Conservation (phyloP, 1,139 yeast species). For the Debaryomycetaceae sp. region DNA sequence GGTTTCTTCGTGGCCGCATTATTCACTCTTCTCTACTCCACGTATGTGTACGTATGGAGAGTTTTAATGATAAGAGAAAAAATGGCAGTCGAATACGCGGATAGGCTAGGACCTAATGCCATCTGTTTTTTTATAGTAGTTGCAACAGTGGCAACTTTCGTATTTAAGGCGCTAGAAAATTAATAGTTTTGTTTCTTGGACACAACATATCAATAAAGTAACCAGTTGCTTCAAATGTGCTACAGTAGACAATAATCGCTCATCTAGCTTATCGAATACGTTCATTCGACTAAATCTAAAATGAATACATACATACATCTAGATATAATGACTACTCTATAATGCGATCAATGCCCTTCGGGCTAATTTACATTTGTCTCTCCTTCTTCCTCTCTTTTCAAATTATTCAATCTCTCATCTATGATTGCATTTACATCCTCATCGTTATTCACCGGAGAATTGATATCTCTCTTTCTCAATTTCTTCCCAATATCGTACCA, state of each 20-base stretch:
- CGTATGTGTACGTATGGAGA: conserved; percentile 75
- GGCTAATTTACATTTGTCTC: not conserved
- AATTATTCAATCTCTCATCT: conserved; percentile 44
- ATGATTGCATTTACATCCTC: conserved; percentile 62
- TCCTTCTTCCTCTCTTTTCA: conserved; percentile 8
- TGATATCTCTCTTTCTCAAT: conserved; percentile 22
- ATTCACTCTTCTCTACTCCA: conserved; percentile 69
- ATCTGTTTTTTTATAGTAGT: conserved; percentile 72
- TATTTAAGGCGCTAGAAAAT: conserved; percentile 45
- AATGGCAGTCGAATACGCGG: conserved; percentile 82
- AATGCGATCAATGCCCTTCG: not conserved
- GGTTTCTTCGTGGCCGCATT: conserved; percentile 87
- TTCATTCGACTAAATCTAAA: too few species aligned
- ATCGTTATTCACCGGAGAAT: conserved; percentile 26
- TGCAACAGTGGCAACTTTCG: conserved; percentile 70
- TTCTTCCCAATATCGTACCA: conserved; percentile 26
- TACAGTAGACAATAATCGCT: too few species aligned
- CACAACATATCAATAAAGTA: not conserved
- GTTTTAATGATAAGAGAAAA: conserved; percentile 79
- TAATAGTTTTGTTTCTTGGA: not conserved
- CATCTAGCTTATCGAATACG: too few species aligned
- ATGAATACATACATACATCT: too few species aligned
- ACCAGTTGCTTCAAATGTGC: too few species aligned
- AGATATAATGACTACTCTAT: too few species aligned
- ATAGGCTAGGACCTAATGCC: conserved; percentile 80